Conservation (phyloP, 2,329 filamentous ascomycete genomes). For the Sclerotinia glacialis region DNA sequence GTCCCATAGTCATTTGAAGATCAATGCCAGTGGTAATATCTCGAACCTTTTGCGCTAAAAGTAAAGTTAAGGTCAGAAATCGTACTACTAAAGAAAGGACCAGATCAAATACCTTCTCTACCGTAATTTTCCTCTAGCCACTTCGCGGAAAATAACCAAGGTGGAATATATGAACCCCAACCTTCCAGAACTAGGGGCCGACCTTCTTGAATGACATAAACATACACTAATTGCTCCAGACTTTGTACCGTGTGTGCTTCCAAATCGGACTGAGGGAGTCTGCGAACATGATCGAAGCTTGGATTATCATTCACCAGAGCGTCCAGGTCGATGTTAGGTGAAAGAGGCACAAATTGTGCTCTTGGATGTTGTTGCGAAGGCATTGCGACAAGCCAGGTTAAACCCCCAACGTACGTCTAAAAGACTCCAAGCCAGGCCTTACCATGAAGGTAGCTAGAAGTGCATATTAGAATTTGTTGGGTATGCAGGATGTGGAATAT, state of each 20-base stretch:
- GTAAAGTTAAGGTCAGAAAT: constrained; percentile 30
- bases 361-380: constrained; percentile 71
- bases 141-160: constrained; percentile 70
- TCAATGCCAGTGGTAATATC: constrained; percentile 72
- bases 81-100: neutral
- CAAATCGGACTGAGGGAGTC: constrained; percentile 76
- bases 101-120: constrained; percentile 62
- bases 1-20: constrained; percentile 80
- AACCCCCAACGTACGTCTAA: neutral
- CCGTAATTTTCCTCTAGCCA: constrained; percentile 81
- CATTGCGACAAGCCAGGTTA: constrained; percentile 52
- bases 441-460: neutral
- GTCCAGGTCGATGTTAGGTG: constrained; percentile 77
- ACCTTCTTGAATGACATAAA: constrained; percentile 82
- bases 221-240: constrained; percentile 77
- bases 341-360: constrained; percentile 87
- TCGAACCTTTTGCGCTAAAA: constrained; percentile 74
- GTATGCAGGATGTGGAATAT: neutral
- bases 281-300: constrained; percentile 84
- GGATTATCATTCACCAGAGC: constrained; percentile 71
- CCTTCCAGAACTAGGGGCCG: constrained; percentile 89
- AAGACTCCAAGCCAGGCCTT: neutral
- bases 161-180: constrained; percentile 73
- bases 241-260: constrained; percentile 70
- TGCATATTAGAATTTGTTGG: neutral